A percentile compares a stretch with the other conserved stretches of the same genome.
Evolutionary conservation across 1,284 basidiomycete genomes (phyloP).

Genomic region (Porogramme epimiltina): DNA sequence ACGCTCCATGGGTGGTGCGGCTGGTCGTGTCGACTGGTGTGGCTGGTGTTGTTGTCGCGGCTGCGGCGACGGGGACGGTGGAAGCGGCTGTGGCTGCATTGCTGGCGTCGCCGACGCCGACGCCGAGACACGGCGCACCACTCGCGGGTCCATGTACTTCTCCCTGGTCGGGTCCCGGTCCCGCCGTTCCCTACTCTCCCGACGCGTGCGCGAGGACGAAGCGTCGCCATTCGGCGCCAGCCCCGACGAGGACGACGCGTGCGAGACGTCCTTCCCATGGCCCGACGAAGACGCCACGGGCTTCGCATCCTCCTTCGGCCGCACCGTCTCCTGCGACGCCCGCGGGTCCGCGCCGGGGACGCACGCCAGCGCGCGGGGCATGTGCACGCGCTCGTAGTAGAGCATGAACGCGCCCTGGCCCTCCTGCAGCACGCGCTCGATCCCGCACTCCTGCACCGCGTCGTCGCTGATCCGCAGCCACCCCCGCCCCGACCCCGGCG

Average conservation of each 20-base stretch:
- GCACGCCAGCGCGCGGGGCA: conserved; percentile 27
- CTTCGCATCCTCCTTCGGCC: conserved; percentile 38
- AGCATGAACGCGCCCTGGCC: conserved; percentile 83
- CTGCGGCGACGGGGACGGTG: not conserved
- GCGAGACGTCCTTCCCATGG: conserved; percentile 22
- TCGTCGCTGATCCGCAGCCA: conserved; percentile 91
- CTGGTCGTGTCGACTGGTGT: not conserved
- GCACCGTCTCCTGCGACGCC: conserved; percentile 62
- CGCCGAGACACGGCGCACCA: conserved; percentile 60
- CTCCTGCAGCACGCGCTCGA: conserved; percentile 75
- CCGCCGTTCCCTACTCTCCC: conserved; percentile 8
- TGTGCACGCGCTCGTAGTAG: conserved; percentile 81
- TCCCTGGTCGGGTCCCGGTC: conserved; percentile 8
- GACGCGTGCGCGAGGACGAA: not conserved
- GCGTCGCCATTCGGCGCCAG: too few species aligned
- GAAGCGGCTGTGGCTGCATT: not conserved
- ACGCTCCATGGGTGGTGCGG: not conserved
- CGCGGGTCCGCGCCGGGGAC: conserved; percentile 23
- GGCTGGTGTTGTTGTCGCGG: not conserved
- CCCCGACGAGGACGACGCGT: not conserved
- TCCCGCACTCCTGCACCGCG: conserved; percentile 74
- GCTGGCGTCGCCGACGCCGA: conserved; percentile 14
- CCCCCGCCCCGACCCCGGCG: conserved; percentile 45
- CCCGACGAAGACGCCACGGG: conserved; percentile 32
- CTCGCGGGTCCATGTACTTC: conserved; percentile 43